A percentile compares a stretch with the other conserved stretches of the same genome.
phyloP scores from a whole-genome alignment of 164 flowering plant species.

The Santalum album region DNA sequence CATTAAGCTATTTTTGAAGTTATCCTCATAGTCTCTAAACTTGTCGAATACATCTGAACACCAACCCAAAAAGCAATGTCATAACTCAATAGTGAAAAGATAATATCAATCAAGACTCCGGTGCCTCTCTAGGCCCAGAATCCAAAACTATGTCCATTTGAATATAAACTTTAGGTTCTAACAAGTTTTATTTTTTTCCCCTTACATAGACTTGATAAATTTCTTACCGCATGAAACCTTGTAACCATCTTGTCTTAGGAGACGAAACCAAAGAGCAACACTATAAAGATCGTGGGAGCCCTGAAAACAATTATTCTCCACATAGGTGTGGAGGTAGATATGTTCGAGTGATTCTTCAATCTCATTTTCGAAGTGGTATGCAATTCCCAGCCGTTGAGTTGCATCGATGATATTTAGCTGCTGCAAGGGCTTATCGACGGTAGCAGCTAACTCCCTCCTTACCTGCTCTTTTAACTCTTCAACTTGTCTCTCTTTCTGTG shows the following conservation, averaged over 20 bases:
- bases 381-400: neutral
- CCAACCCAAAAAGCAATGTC: no score
- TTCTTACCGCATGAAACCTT: neutral
- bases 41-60: neutral
- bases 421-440: neutral
- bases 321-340: neutral
- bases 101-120: no score
- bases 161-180: neutral
- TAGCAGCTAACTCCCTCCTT: neutral
- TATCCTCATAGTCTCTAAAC: neutral
- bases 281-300: neutral
- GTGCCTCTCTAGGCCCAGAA: no score
- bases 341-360: neutral
- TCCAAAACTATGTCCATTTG: no score
- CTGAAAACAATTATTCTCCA: neutral
- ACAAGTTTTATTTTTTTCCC: neutral
- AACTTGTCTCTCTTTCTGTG: neutral
- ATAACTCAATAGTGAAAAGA: neutral
- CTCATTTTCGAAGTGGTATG: neutral
- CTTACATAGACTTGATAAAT: neutral
- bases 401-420: neutral
- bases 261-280: neutral
- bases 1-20: neutral
- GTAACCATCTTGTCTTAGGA: neutral
- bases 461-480: neutral